phyloP scores from a whole-genome alignment of 179 eudicot genomes.

The Actinidia polygama region DNA sequence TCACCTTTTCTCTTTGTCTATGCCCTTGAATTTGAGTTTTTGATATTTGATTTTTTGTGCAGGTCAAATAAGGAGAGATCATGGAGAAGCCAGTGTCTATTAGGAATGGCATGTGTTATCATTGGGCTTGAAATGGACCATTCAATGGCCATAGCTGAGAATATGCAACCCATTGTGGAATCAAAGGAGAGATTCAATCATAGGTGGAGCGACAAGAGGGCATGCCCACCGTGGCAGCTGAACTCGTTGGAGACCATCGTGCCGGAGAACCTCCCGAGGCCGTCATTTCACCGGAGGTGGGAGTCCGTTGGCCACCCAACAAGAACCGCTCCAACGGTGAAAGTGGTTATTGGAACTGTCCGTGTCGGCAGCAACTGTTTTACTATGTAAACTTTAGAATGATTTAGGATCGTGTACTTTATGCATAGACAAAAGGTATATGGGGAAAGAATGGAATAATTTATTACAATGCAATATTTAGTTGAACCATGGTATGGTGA shows the following conservation, averaged over 20 bases:
- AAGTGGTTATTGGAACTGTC: background rate
- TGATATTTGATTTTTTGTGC: background rate
- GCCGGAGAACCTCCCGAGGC: constrained; percentile 90
- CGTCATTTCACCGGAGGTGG: constrained; percentile 61
- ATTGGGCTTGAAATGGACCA: constrained; percentile 40
- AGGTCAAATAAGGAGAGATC: constrained; percentile 37
- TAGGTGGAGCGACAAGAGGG: constrained; percentile 78
- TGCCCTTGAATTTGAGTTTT: background rate
- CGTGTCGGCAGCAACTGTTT: constrained; percentile 35
- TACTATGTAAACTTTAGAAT: constrained; percentile 35
- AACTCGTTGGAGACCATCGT: constrained; percentile 82
- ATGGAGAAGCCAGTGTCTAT: constrained; percentile 38
- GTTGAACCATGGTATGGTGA: no score
- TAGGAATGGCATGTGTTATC: constrained; percentile 50
- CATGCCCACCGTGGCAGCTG: constrained; percentile 65
- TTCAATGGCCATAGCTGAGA: constrained; percentile 15
- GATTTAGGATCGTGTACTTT: background rate
- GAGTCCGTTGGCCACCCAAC: constrained; percentile 48
- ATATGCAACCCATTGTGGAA: background rate
- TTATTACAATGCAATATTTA: background rate
- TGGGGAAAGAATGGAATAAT: background rate
- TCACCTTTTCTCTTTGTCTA: background rate
- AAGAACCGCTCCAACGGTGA: constrained; percentile 40
- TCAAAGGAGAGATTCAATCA: background rate
- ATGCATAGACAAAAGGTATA: background rate